Evolutionary conservation across 345 rosid genomes (phyloP).

Genomic region (Eutrema heterophyllum): DNA sequence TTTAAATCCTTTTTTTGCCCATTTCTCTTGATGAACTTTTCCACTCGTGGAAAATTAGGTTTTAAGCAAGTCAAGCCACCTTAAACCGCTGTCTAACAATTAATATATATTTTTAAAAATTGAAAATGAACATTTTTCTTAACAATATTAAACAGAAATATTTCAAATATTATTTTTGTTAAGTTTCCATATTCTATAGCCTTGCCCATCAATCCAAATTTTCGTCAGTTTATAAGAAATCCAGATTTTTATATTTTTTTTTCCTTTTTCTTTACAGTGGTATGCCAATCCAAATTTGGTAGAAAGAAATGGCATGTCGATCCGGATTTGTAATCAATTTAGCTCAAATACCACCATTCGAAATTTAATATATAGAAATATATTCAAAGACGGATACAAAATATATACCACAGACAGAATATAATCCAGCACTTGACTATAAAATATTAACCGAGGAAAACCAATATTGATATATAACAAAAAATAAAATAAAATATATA

Average conservation of each 20-base stretch:
- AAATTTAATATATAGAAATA: background rate
- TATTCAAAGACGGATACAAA: background rate
- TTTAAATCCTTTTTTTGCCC: background rate
- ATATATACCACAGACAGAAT: too few species aligned
- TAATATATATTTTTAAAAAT: background rate
- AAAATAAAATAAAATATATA: background rate
- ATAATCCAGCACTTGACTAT: background rate
- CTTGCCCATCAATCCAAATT: conserved; percentile 12
- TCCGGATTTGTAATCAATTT: background rate
- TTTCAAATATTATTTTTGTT: background rate
- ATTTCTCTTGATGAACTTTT: conserved; percentile 4
- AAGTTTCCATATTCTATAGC: conserved; percentile 10
- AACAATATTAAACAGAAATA: background rate
- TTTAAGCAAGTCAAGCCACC: conserved; percentile 7
- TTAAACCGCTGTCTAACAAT: background rate
- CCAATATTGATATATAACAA: background rate
- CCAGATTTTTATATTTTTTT: background rate
- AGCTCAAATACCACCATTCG: background rate
- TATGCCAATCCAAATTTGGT: background rate
- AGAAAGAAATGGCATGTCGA: background rate
- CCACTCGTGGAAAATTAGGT: background rate
- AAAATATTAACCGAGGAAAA: background rate
- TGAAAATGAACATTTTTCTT: background rate
- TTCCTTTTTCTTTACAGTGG: background rate
- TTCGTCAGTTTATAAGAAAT: background rate